Conservation (phyloP, 2,329 filamentous ascomycete genomes). For the Clonostachys sp. region DNA sequence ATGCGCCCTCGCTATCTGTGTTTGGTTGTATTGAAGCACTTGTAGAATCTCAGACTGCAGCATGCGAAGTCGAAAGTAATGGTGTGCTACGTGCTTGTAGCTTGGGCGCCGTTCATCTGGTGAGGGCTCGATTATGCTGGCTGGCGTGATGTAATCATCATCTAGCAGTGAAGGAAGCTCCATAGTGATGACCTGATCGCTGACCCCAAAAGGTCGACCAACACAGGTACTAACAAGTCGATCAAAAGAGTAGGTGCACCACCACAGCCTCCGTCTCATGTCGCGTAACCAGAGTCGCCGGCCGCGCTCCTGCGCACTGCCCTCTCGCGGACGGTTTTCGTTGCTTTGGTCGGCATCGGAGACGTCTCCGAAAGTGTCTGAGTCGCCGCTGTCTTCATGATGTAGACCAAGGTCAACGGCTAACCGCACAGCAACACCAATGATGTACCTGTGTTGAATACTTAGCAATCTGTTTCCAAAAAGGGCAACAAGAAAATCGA, state of each 20-base stretch:
- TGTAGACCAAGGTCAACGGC: conserved; percentile 90
- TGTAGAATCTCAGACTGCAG: conserved; percentile 94
- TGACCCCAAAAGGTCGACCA: conserved; percentile 87
- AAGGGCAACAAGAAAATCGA: too few relatives aligned
- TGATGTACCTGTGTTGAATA: conserved; percentile 63
- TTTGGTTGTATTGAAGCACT: conserved; percentile 88
- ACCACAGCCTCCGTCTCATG: conserved; percentile 83
- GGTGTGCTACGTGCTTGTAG: conserved; percentile 87
- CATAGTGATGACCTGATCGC: conserved; percentile 94
- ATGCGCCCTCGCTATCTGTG: conserved; percentile 67
- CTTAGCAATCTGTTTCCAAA: too few relatives aligned
- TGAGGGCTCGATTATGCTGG: conserved; percentile 63
- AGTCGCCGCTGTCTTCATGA: conserved; percentile 77
- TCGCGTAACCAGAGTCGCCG: conserved; percentile 82
- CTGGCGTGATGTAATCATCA: conserved; percentile 79
- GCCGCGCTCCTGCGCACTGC: conserved; percentile 46
- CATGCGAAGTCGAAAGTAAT: conserved; percentile 85
- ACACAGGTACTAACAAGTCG: conserved; percentile 93
- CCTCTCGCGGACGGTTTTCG: conserved; percentile 21
- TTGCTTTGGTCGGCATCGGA: conserved; percentile 24
- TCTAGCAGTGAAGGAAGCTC: conserved; percentile 88
- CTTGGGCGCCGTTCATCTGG: conserved; percentile 59
- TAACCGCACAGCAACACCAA: conserved; percentile 85
- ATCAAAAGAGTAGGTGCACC: conserved; percentile 95
- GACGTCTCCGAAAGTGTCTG: conserved; percentile 49